Base-by-base conservation (phyloP, 805 yeast genomes). In the Metschnikowia vanudenii region DNA sequence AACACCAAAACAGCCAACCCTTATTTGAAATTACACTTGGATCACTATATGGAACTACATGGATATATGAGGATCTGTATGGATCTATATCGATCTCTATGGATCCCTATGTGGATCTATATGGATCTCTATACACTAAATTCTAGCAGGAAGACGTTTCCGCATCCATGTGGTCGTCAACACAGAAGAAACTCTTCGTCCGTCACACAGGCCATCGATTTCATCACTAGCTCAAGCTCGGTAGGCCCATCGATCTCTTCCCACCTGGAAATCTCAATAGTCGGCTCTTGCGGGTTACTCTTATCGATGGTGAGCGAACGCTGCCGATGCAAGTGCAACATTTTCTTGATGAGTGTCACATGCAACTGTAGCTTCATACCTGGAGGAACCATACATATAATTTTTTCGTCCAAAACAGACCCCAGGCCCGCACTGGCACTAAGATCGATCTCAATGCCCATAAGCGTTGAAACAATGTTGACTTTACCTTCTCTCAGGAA, bases 311-410 rank as follows among this genome's bases (percentile, higher is more conserved):
- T 24, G 13, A 49, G 26, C 19, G 20, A 18, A 24, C 52, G 31
- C 22, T 42, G 44, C 7, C 36, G 28, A 18, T 30, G 32, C 16
- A 45, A 22, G 14, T 14, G 35, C 40, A 52, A 40, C 26, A 34
- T 37, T 18, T 37, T 44, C 7, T 30, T 36, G 3, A 36, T 33
- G 9, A 44, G 39, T 10, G 28, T 44, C n/a, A 46, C 46, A 16
- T 51, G 55, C 26, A 54, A 28, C 39, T 54, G 58, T 5, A 54
- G 32, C 6, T 28, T 39, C 28, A 45, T 29, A 10, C 58, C 58
- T 1, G 56, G 52, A 2, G 32, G 38, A 1, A 54, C 51, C 9
- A 46, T 33, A 16, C 58, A 54, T 2, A 40, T 29, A 11, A 53
- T 20, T 24, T 49, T 50, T 22, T 54, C 53, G n/a, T 49, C 52